Percentiles rank a stretch among this genome's conserved stretches.
Evolutionary conservation across 257 asterid species (phyloP).

Genomic region (Nicotiana tomentosiformis): DNA sequence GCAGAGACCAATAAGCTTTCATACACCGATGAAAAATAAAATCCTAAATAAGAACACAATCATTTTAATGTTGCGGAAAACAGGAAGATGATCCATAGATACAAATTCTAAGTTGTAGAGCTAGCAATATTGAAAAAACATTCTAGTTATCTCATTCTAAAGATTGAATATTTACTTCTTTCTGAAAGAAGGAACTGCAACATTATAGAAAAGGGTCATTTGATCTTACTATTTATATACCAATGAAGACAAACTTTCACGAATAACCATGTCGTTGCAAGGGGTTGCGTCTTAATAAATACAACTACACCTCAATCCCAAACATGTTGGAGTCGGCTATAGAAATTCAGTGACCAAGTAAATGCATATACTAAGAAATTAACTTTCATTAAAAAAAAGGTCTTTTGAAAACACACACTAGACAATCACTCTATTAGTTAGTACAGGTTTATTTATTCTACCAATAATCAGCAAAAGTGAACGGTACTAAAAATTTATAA

Average conservation of each 20-base stretch:
- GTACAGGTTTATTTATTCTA: too few relatives aligned
- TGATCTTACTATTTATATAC: neutral
- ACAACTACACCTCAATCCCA: too few relatives aligned
- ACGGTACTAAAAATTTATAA: neutral
- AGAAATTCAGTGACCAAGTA: too few relatives aligned
- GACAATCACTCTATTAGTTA: too few relatives aligned
- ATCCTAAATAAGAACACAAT: neutral
- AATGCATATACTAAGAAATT: too few relatives aligned
- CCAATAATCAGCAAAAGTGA: neutral
- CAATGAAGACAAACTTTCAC: neutral
- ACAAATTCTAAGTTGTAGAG: neutral
- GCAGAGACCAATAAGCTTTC: neutral
- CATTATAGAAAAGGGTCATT: neutral
- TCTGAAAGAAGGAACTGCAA: neutral
- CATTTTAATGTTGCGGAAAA: neutral
- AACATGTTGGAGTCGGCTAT: too few relatives aligned
- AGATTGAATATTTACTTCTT: neutral
- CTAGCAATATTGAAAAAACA: neutral
- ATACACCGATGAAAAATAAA: neutral
- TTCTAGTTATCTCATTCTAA: neutral
- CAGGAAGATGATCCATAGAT: neutral
- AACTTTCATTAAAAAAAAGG: neutral
- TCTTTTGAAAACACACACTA: neutral
- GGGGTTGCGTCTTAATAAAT: neutral
- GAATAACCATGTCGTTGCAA: neutral